phyloP scores from a whole-genome alignment of 371 early-diverging fungal genomes.

The Lichtheimia hyalospora region DNA sequence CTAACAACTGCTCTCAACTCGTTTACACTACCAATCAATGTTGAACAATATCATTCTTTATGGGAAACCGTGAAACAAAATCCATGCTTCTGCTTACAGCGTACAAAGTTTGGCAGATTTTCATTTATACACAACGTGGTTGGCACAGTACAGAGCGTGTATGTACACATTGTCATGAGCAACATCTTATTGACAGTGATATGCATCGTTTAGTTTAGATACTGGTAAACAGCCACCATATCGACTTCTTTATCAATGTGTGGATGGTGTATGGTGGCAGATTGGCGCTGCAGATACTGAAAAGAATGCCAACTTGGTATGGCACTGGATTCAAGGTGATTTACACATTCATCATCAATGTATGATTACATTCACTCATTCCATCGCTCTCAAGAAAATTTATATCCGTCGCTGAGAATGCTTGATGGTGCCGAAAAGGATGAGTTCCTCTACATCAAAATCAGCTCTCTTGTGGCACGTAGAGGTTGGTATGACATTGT shows the following conservation, averaged over 20 bases:
- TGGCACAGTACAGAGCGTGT: not conserved
- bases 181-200: too few species aligned
- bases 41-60: not conserved
- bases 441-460: not conserved
- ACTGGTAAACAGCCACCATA: too few species aligned
- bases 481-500: not conserved
- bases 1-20: too few species aligned
- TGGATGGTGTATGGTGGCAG: not conserved
- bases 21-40: too few species aligned
- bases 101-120: conserved; percentile 1
- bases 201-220: too few species aligned
- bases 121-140: conserved; percentile 1
- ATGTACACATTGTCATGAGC: not conserved
- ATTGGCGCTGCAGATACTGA: not conserved
- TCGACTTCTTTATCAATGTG: too few species aligned
- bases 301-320: not conserved
- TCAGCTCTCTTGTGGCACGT: not conserved
- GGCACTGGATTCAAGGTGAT: not conserved
- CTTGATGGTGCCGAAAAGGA: not conserved
- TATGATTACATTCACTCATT: not conserved
- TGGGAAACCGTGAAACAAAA: not conserved
- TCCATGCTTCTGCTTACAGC: not conserved
- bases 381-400: too few species aligned
- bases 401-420: not conserved
- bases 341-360: not conserved